Evolutionary conservation across 2,329 filamentous ascomycete species (phyloP).

Genomic region (Didymella lethalis): DNA sequence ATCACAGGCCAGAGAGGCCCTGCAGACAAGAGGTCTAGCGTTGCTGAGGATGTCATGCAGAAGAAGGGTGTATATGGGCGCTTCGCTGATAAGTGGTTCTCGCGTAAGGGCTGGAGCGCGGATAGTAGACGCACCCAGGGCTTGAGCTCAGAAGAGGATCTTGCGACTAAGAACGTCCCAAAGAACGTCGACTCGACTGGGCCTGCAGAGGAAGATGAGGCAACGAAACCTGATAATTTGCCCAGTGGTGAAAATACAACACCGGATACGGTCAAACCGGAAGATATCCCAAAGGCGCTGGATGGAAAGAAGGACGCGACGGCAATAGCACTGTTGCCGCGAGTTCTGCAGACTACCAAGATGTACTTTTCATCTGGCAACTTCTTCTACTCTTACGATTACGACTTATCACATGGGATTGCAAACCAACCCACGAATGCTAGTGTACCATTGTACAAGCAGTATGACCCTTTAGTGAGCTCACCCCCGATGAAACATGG

Average conservation of each 20-base stretch:
- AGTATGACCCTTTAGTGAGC: conserved; percentile 72
- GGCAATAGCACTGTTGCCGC: conserved; percentile 70
- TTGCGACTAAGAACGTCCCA: conserved; percentile 46
- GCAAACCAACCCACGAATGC: conserved; percentile 52
- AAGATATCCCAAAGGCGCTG: conserved; percentile 48
- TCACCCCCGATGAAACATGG: not conserved
- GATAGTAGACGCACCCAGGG: conserved; percentile 75
- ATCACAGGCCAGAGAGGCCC: conserved; percentile 39
- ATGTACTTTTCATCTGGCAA: conserved; percentile 83
- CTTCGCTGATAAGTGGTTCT: conserved; percentile 93
- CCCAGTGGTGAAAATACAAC: conserved; percentile 21
- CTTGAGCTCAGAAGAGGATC: conserved; percentile 64
- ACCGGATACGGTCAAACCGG: conserved; percentile 40
- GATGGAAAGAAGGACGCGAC: conserved; percentile 44
- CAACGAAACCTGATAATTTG: conserved; percentile 32
- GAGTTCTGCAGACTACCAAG: conserved; percentile 82
- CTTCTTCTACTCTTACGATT: conserved; percentile 95
- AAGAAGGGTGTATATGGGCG: conserved; percentile 84
- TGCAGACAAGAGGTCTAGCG: conserved; percentile 57
- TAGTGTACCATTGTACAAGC: conserved; percentile 71
- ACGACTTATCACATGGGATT: conserved; percentile 81
- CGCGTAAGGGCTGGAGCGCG: conserved; percentile 78
- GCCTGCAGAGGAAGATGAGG: conserved; percentile 35
- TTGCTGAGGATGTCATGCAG: conserved; percentile 88
- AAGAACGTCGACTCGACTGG: conserved; percentile 45